Evolutionary conservation across 306 rosid species (phyloP).

Genomic region (Citrullus mucosospermus): DNA sequence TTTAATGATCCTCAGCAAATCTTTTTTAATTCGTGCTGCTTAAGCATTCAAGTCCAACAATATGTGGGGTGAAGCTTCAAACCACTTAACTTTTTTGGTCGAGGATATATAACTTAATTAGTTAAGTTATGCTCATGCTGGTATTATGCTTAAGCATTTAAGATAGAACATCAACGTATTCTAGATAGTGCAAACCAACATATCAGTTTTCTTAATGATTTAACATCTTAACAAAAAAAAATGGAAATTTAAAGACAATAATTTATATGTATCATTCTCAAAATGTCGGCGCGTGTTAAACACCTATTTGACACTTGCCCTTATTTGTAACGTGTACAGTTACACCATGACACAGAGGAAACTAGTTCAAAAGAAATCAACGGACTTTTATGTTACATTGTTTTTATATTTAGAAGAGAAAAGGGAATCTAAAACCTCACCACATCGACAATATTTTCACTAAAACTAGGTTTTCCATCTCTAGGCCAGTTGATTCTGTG

Average conservation of each 20-base stretch:
- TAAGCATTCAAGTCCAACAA: neutral
- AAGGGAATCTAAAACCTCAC: constrained; percentile 30
- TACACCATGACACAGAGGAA: neutral
- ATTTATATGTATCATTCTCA: neutral
- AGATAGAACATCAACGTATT: neutral
- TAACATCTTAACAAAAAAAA: neutral
- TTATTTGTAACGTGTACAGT: neutral
- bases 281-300: neutral
- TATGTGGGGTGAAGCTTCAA: neutral
- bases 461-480: constrained; percentile 26
- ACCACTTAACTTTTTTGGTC: neutral
- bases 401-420: neutral
- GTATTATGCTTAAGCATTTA: neutral
- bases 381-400: constrained; percentile 4
- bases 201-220: neutral
- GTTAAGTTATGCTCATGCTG: neutral
- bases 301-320: neutral
- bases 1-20: neutral
- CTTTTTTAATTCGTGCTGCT: neutral
- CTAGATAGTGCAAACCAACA: neutral
- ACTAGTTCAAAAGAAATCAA: constrained; percentile 3
- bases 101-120: neutral
- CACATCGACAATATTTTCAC: constrained; percentile 39
- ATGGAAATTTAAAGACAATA: neutral
- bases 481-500: constrained; percentile 76